phyloP scores from a whole-genome alignment of 2,329 filamentous ascomycete genomes.

The Westerdykella sp. region DNA sequence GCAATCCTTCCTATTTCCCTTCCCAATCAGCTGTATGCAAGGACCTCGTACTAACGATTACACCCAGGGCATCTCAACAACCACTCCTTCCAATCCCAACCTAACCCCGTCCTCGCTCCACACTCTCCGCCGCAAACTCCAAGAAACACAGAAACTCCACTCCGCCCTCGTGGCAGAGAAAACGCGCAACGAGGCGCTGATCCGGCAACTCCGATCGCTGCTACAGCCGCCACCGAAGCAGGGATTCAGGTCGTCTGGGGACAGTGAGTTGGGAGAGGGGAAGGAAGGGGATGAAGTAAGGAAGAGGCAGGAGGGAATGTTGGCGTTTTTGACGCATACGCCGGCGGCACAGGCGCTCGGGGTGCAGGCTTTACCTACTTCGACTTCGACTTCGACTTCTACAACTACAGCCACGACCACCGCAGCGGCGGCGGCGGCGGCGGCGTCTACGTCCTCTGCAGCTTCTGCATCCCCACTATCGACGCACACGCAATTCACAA shows the following conservation, averaged over 20 bases:
- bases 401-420: conserved; percentile 19
- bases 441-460: background rate
- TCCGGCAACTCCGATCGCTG: conserved; percentile 57
- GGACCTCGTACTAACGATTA: background rate
- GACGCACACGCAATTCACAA: conserved; percentile 65
- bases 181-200: conserved; percentile 64
- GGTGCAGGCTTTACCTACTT: conserved; percentile 34
- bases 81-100: conserved; percentile 21
- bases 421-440: conserved; percentile 42
- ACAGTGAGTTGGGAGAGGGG: no score
- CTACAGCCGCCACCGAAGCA: conserved; percentile 30
- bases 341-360: conserved; percentile 43
- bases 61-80: conserved; percentile 20
- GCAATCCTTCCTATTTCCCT: background rate
- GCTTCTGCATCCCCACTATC: conserved; percentile 27
- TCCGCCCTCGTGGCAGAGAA: conserved; percentile 63
- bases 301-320: conserved; percentile 31
- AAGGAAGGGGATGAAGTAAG: background rate
- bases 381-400: conserved; percentile 12
- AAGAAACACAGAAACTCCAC: conserved; percentile 73
- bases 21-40: background rate
- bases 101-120: conserved; percentile 64
- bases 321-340: conserved; percentile 51
- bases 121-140: conserved; percentile 64
- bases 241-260: conserved; percentile 14